These are phyloP conservation scores for Hygrocybe punicea DNA, from an alignment of 768 basidiomycete species.

Conservation along the genomic window DNA sequence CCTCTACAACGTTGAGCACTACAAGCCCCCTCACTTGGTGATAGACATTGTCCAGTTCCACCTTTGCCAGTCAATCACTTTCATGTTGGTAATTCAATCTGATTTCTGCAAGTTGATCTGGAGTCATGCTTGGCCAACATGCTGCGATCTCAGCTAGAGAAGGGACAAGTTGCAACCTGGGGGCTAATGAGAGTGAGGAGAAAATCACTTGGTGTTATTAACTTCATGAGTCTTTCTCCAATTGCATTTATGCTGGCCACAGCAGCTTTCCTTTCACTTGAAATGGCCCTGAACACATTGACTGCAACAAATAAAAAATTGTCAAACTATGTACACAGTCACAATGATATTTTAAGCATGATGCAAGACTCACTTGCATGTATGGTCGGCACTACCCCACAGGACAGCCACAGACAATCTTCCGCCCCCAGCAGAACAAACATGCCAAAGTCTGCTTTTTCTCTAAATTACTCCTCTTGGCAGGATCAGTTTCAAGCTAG, in stretches of 20 bases:
- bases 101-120: too few relatives aligned
- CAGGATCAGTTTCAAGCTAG: too few relatives aligned
- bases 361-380: conserved; percentile 45
- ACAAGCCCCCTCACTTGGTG: too few relatives aligned
- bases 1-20: too few relatives aligned
- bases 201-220: neutral
- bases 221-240: neutral
- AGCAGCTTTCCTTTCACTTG: neutral
- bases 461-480: too few relatives aligned
- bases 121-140: too few relatives aligned
- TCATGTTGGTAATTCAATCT: too few relatives aligned
- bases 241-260: neutral
- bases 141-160: too few relatives aligned
- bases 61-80: too few relatives aligned
- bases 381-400: conserved; percentile 39
- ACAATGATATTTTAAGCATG: neutral
- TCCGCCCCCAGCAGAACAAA: conserved; percentile 40
- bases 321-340: neutral
- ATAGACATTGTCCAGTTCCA: too few relatives aligned
- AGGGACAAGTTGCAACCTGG: too few relatives aligned
- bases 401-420: conserved; percentile 39
- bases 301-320: neutral
- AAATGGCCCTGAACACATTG: neutral
- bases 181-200: too few relatives aligned
- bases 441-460: conserved; percentile 34